phyloP scores from a whole-genome alignment of 2,329 filamentous ascomycete species.

The Apiospora malaysiana region DNA sequence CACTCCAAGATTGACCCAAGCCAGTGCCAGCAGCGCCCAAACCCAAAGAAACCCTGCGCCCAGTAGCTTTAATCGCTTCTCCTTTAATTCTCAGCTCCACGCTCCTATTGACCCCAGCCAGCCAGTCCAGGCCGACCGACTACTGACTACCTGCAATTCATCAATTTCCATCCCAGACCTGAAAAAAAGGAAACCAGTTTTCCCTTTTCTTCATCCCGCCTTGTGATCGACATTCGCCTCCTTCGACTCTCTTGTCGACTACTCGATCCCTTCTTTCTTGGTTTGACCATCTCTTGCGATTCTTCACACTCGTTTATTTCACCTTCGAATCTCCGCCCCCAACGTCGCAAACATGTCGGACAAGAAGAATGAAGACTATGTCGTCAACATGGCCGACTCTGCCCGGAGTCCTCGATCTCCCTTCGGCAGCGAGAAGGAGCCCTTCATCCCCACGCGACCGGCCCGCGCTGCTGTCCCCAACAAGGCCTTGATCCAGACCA shows the following conservation, averaged over 20 bases:
- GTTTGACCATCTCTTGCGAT: constrained; percentile 16
- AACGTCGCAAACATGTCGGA: constrained; percentile 70
- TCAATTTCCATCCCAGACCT: constrained; percentile 17
- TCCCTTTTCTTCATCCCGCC: constrained; percentile 20
- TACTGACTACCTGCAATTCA: constrained; percentile 15
- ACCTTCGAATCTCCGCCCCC: background rate
- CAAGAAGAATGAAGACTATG: constrained; percentile 87
- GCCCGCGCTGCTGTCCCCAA: constrained; percentile 45
- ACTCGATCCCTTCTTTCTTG: constrained; percentile 17
- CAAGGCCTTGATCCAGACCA: constrained; percentile 25
- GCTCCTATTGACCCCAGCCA: constrained; percentile 16
- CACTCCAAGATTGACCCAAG: background rate
- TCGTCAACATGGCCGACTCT: constrained; percentile 70
- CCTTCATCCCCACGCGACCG: constrained; percentile 48
- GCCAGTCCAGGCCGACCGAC: background rate
- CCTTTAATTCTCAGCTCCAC: constrained; percentile 13
- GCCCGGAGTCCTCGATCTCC: constrained; percentile 49
- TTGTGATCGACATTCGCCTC: constrained; percentile 15
- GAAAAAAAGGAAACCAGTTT: constrained; percentile 15
- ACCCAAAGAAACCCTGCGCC: background rate
- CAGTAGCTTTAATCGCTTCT: background rate
- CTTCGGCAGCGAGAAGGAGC: constrained; percentile 58
- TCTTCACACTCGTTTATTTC: constrained; percentile 17
- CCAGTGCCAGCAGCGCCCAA: background rate
- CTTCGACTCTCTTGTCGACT: background rate